Conservation (phyloP, 2,329 filamentous ascomycete genomes). For the Cephalotrichum gorgonifer region DNA sequence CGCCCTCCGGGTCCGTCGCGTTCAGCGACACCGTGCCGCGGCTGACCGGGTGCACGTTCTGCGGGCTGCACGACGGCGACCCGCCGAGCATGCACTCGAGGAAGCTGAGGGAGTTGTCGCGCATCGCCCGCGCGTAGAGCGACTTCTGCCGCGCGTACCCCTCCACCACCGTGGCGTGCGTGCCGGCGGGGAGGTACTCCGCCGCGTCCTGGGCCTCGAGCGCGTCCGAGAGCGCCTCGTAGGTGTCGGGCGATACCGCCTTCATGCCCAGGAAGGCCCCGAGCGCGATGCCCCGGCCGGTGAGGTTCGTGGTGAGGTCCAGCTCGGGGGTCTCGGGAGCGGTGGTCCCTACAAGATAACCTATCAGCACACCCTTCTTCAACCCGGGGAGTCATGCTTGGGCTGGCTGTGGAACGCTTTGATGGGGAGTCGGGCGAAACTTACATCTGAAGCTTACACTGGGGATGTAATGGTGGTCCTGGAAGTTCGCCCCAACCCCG, state of each 20-base stretch:
- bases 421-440: conserved; percentile 1
- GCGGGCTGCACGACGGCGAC: conserved; percentile 11
- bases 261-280: conserved; percentile 13
- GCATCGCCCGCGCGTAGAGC: conserved; percentile 12
- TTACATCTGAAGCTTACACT: conserved; percentile 11
- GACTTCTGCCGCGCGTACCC: conserved; percentile 30
- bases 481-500: conserved; percentile 50
- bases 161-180: conserved; percentile 11
- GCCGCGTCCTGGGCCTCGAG: conserved; percentile 11
- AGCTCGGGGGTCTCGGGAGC: conserved; percentile 13
- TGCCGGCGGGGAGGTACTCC: conserved; percentile 6
- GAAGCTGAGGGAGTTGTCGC: conserved; percentile 22
- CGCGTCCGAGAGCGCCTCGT: conserved; percentile 6
- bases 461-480: conserved; percentile 31
- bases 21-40: conserved; percentile 14
- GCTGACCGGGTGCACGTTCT: conserved; percentile 14
- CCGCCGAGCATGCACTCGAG: conserved; percentile 30
- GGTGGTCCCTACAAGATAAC: conserved; percentile 6
- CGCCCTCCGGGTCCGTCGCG: conserved; percentile 11
- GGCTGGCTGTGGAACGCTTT: conserved; percentile 2
- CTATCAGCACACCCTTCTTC: conserved; percentile 3
- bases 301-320: conserved; percentile 17
- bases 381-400: too few relatives aligned
- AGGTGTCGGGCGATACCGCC: conserved; percentile 11
- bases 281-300: conserved; percentile 10